Percentiles rank a stretch among this genome's conserved stretches.
Evolutionary conservation across 2,329 filamentous ascomycete genomes (phyloP).

Genomic region (Boeremia lycopersici): DNA sequence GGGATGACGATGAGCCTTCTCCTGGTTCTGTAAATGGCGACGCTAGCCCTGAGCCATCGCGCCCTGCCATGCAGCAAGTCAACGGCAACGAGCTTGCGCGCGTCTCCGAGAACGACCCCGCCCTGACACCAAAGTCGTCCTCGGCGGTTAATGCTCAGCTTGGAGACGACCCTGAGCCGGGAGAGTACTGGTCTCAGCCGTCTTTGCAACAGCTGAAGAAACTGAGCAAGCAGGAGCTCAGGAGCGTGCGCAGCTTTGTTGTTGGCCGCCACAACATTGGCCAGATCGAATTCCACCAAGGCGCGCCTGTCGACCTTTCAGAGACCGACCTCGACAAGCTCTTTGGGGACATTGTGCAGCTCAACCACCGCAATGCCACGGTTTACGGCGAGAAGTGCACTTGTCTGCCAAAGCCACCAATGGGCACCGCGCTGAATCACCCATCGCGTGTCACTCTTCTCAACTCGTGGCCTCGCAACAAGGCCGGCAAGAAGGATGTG

Average conservation of each 20-base stretch:
- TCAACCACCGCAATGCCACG: slow-evolving; percentile 79
- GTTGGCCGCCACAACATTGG: slow-evolving; percentile 86
- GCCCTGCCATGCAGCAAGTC: slow-evolving; percentile 72
- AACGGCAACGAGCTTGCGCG: slow-evolving; percentile 78
- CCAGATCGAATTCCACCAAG: slow-evolving; percentile 72
- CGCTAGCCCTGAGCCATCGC: slow-evolving; percentile 44
- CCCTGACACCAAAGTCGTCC: slow-evolving; percentile 45
- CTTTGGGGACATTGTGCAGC: slow-evolving; percentile 74
- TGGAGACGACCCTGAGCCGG: slow-evolving; percentile 62
- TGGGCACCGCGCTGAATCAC: slow-evolving; percentile 89
- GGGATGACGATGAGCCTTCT: slow-evolving; percentile 57
- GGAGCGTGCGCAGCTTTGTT: slow-evolving; percentile 74
- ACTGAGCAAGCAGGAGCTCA: slow-evolving; percentile 80
- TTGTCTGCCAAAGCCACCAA: slow-evolving; percentile 72
- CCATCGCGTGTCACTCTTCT: slow-evolving; percentile 86
- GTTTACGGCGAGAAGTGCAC: slow-evolving; percentile 70
- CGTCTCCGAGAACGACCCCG: slow-evolving; percentile 76
- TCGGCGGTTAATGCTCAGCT: slow-evolving; percentile 39
- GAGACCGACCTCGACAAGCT: slow-evolving; percentile 81
- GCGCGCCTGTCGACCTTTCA: slow-evolving; percentile 73
- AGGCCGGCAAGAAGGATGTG: slow-evolving; percentile 68
- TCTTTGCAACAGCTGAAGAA: slow-evolving; percentile 73
- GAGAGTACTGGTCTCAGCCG: slow-evolving; percentile 87
- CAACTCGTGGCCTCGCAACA: slow-evolving; percentile 88
- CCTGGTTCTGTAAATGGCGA: slow-evolving; percentile 58